Evolutionary conservation across 768 basidiomycete genomes (phyloP), one percentile per base, ranked within the genome.

Genomic region (Fomitopsis serialis): DNA sequence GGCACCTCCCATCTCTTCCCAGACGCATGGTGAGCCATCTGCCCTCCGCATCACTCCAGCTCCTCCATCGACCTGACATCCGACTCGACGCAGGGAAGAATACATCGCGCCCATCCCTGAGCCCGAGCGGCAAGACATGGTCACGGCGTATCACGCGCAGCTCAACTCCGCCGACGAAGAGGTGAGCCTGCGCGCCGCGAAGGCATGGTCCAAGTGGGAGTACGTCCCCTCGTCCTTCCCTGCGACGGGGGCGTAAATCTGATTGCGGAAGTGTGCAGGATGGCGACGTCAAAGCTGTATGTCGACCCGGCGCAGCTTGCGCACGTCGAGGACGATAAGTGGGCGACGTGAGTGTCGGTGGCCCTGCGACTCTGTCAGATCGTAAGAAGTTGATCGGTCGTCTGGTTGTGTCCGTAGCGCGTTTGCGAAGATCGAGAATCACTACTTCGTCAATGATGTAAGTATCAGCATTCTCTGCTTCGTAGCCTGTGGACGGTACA

Each of bases 171-270:
- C 73, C 1, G 87, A 95, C 62, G 82, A 88, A 29, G 72, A 78
- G 59, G 80, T 74, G 3, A 76, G 87, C 32, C 60, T 87, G 29
- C 71, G 54, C 7, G 92, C 92, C 11, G 92, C 92, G 3, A 88
- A 79, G 61, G 89, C 90, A 2, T 95, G 92, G 92, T 74, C 86
- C 19, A 89, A 86, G 65, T 96, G 90, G 89, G 93, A 95, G 90
- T 90, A 61, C 64, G 90, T 78, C 27, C 22, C 5, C 12, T 17
- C 29, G 29, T 42, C n/a, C 2, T 23, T 46, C 32, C 22, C 21
- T 5, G 6, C 29, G 29, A 32, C 11, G 6, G 29, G 6, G 11
- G 29, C 6, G 40, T 45, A 15, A n/a, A n/a, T 13, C 32, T 27
- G 4, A 53, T 40, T 42, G 42, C 34, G 9, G n/a, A 19, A 17